Base-by-base conservation (phyloP, 805 yeast species). In the Saccharomyces paradoxus region DNA sequence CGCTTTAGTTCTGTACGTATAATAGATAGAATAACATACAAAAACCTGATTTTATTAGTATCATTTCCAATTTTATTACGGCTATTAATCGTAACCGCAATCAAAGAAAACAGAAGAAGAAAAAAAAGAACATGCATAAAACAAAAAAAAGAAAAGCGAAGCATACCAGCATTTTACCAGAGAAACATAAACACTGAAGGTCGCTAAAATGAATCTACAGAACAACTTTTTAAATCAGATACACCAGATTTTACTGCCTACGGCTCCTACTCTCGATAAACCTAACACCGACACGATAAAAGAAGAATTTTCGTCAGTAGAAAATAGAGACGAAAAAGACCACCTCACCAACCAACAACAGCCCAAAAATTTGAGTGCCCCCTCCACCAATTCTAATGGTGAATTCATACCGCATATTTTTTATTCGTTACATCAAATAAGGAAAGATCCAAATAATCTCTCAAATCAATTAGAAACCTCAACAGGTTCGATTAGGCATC, bases 401-500 rank as follows among this genome's bases (percentile, higher is more conserved):
- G 72, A 69, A 51, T 69, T 69, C 53, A 64, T 69, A 41, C 71
- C 72, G 21, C 70, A 66, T 53, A 58, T 69, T 2, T 69, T 64
- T 56, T 67, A 67, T 50, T 61, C 70, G 5, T 41, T 69, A 37
- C 58, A 68, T 46, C 68, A 68, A 52, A 59, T 69, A n/a, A 62
- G 62, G 28, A 69, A 65, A 53, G 68, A 68, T 28, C 70, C 71
- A 17, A 65, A 66, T 50, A 67, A 61, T 51, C 61, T 66, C 27
- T 58, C 65, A 21, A 66, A 67, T 53, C 67, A 67, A 30, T 56
- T 69, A 17, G 71, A 67, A 49, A 58, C 64, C 1, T 58, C 69
- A 13, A 66, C 71, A 1, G 67, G 69, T 22, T 63, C 65, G 27
- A 69, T 69, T 13, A 65, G 64, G 28, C 71, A 68, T 50, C 61